Base-by-base conservation (phyloP, 192 early-diverging fungal genomes). In the Coemansia biformis region DNA sequence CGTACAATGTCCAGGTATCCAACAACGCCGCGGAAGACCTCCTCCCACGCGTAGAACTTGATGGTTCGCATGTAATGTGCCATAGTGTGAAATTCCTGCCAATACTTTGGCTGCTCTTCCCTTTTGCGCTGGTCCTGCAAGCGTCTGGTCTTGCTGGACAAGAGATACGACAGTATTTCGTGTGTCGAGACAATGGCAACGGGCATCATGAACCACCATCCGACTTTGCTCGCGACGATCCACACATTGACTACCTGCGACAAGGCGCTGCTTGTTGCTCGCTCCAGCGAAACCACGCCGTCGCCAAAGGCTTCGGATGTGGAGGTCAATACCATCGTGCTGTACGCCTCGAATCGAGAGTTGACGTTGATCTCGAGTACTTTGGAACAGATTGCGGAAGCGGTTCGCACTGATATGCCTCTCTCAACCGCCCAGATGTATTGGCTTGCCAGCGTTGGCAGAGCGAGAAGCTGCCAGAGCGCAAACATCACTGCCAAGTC, bases 41-140 rank as follows among this genome's bases (percentile, higher is more conserved):
- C 38, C 39, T 78, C 76, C 79, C 79, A 85, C 12, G 78, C 79
- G 43, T 81, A 85, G 38, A 79, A 79, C 54, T 85, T 87, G 54
- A 87, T 79, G 12, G 78, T 68, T 16, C 77, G 75, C 18, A 84
- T 79, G 6, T 79, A 66, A n/a, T 67, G 54, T 8, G 84, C 23
- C 29, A 62, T 15, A 3, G 10, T 8, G 13, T 30, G 34, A 28
- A 51, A 51, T 43, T n/a, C 2, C 47, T 18, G 10, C 34, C 43
- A 15, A 55, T 47, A 8, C 30, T 17, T 1, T 56, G 57, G 15
- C 15, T 39, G 28, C 18, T 10, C 19, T 30, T 30, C 10, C 43
- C 40, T 35, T 8, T 23, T 14, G 3, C n/a, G 23, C 38, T 28
- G 23, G 34, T 45, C 48, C 36, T 39, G 15, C 17, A 54, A 23